Evolutionary conservation across 208 protist genomes (phyloP), one percentile per base, ranked within the genome.

Genomic region (Porcisia deanei): DNA sequence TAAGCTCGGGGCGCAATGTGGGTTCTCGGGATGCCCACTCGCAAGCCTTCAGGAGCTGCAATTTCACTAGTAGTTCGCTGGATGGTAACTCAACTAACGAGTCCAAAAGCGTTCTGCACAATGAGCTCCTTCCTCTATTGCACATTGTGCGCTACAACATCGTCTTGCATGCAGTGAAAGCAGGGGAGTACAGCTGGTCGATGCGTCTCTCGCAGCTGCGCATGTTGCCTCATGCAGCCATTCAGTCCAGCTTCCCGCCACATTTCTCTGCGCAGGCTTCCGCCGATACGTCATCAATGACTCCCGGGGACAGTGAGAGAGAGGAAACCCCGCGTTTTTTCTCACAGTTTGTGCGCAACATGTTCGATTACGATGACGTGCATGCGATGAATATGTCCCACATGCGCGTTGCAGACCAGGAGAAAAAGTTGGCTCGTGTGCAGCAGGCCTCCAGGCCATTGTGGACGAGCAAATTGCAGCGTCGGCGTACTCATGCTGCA

Each of bases 131-230:
- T 5, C 77, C 85, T 4, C 14, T 75, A 3, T 54, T 95, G 49
- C 91, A 91, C 75, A 65, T 90, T 30, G 84, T 89, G 22, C 86
- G 85, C 12, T 93, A 90, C 77, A 84, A 91, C 64, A 84, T 93
- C 60, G 84, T 73, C 2, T 64, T 95, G 22, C 79, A 88, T 76
- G 91, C 81, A 22, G 82, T 87, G 71, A 81, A 81, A 55, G 64
- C 82, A 20, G 88, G 82, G 3, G 76, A 85, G 59, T 95, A 93
- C 77, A 85, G 82, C 63, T 95, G 91, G 91, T 68, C 84, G 14
- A 84, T 93, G 30, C 79, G 59, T 39, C 72, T 94, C 14, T 73
- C 87, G 22, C 79, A 91, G 67, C 87, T 86, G 57, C 84, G 80
- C 54, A 41, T 94, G 22, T 81, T 81, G n/a, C 83, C 87, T 53